Evolutionary conservation across 306 rosid species (phyloP).

Genomic region (Erythrophleum fordii): DNA sequence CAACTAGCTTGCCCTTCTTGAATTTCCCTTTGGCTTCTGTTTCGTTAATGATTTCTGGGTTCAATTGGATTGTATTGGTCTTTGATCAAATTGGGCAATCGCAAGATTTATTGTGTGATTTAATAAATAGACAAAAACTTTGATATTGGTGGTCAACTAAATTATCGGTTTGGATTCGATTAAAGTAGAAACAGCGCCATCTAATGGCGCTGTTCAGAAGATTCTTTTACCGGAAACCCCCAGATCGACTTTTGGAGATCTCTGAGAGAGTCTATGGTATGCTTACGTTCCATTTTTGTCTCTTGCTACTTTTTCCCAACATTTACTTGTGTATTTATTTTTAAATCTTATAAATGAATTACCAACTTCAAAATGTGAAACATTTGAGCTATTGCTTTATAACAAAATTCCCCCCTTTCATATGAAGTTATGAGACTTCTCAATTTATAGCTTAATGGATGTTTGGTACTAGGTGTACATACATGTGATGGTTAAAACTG

Average conservation of each 20-base stretch:
- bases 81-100: slow-evolving; percentile 46
- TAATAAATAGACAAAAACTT: slow-evolving; percentile 14
- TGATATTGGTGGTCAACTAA: slow-evolving; percentile 49
- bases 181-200: slow-evolving; percentile 95
- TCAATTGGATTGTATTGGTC: slow-evolving; percentile 16
- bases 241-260: slow-evolving; percentile 99
- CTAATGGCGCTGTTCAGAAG: slow-evolving; percentile 99
- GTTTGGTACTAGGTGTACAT: background rate
- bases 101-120: slow-evolving; percentile 53
- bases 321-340: background rate
- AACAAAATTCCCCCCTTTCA: background rate
- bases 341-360: slow-evolving; percentile 25
- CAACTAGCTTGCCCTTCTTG: slow-evolving; percentile 14
- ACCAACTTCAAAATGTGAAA: slow-evolving; percentile 5
- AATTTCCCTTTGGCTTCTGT: background rate
- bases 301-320: background rate
- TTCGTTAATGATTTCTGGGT: slow-evolving; percentile 27
- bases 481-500: background rate
- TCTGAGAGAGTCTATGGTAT: slow-evolving; percentile 94
- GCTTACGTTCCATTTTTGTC: slow-evolving; percentile 14
- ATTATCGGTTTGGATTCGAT: slow-evolving; percentile 83
- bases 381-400: slow-evolving; percentile 25
- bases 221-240: slow-evolving; percentile 95
- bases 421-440: slow-evolving; percentile 35
- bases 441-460: slow-evolving; percentile 22